Conservation (phyloP, 441 rosid species). For the Croton laevigatus region DNA sequence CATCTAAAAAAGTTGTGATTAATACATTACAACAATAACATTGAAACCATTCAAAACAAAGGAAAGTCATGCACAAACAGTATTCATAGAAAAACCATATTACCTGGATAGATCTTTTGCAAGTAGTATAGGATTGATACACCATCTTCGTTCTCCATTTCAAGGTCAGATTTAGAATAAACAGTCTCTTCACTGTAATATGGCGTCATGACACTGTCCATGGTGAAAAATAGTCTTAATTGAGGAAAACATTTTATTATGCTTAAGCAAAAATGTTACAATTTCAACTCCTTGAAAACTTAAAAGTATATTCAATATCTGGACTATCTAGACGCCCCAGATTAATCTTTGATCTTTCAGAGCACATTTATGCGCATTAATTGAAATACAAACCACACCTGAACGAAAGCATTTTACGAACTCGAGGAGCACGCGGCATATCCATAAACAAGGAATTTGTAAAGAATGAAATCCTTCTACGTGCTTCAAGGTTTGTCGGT, state of each 20-base stretch:
- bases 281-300: conserved; percentile 17
- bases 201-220: conserved; percentile 92
- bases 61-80: background rate
- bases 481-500: conserved; percentile 96
- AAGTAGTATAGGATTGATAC: conserved; percentile 86
- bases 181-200: conserved; percentile 98
- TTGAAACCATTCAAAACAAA: conserved; percentile 16
- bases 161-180: conserved; percentile 88
- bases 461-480: conserved; percentile 92
- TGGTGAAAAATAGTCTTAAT: conserved; percentile 17
- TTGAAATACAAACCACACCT: conserved; percentile 45
- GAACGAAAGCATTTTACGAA: conserved; percentile 97
- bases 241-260: background rate
- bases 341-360: conserved; percentile 1
- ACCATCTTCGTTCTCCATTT: conserved; percentile 98
- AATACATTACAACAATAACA: conserved; percentile 18
- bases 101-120: conserved; percentile 97
- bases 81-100: conserved; percentile 20
- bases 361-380: background rate
- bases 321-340: conserved; percentile 11
- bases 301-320: background rate
- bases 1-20: conserved; percentile 48
- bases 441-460: conserved; percentile 97
- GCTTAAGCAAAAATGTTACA: conserved; percentile 5
- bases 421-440: conserved; percentile 96